A percentile compares a stretch with the other conserved stretches of the same genome.
These are phyloP conservation scores for Carex scoparia DNA, from an alignment of 176 grass and related monocot genomes.

Conservation along the genomic window DNA sequence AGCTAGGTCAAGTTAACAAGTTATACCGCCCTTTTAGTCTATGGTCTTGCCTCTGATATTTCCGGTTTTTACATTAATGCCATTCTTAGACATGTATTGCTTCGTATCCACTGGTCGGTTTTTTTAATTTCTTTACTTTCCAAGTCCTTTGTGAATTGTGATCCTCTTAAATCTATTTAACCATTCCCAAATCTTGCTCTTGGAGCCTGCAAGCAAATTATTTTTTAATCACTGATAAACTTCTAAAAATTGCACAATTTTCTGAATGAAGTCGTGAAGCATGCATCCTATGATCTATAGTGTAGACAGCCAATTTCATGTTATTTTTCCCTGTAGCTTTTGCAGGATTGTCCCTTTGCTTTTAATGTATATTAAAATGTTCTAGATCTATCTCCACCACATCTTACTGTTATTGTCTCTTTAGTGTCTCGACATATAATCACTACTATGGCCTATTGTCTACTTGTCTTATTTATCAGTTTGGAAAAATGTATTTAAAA, in stretches of 20 bases:
- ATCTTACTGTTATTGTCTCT: not conserved
- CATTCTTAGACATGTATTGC: not conserved
- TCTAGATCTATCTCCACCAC: not conserved
- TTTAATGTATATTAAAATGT: not conserved
- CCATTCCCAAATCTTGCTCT: not conserved
- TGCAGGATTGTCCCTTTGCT: not conserved
- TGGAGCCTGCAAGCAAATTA: not conserved
- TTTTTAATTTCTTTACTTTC: not conserved
- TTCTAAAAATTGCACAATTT: not conserved
- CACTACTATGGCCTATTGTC: not conserved
- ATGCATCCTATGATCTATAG: not conserved
- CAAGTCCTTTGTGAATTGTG: not conserved
- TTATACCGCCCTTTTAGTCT: not conserved
- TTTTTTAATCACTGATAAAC: not conserved
- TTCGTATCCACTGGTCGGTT: not conserved
- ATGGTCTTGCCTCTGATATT: not conserved
- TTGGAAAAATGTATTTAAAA: not conserved
- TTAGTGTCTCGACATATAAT: not conserved
- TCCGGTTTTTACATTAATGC: not conserved
- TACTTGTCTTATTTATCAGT: not conserved
- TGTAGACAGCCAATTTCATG: not conserved
- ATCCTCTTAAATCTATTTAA: not conserved
- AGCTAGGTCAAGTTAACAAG: slow-evolving; percentile 21
- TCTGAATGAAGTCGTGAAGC: not conserved
- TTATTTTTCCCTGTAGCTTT: not conserved